Evolutionary conservation across 129 eudicot genomes (phyloP), one percentile per base, ranked within the genome.

Genomic region (Chrysanthemum makinoi): DNA sequence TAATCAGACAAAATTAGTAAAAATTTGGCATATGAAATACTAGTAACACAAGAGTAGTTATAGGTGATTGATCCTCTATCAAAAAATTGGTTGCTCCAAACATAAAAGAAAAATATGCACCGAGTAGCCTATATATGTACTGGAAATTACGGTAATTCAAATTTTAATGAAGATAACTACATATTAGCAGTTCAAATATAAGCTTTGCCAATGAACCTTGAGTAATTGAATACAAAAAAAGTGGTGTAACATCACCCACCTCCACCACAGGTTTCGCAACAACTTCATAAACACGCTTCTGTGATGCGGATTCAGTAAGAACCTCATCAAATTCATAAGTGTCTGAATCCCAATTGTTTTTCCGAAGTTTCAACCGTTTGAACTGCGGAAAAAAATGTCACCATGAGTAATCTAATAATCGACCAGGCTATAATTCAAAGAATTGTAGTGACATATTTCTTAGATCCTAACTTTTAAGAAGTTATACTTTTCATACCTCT

Each of bases 201-300:
- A 62, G 53, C 22, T 62, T 62, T 39, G 26, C 16, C 66, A 66
- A 55, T 66, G 14, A 55, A 71, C 62, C 60, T 52, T 24, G 20
- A 48, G 24, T 54, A 56, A 48, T 63, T 19, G n/a, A 47, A 71
- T 44, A 46, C 4, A 17, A 39, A 26, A 61, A 69, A 62, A 6
- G 30, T 26, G 28, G 56, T 15, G 17, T n/a, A 33, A 52, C 69
- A 70, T 59, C 69, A 69, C 90, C 39, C 43, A 95, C 99, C 99
- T 95, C 99, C 72, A 95, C 99, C 26, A 95, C 99, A 77, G 99
- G 99, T 73, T 95, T 95, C 33, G 99, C 99, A 77, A 95, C 97
- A 80, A 90, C 96, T 88, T 95, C 99, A 74, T 95, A 95, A 44
- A 95, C 99, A 68, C 99, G 99, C 83, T 95, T 95, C 61, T 95